Evolutionary conservation across 768 basidiomycete genomes (phyloP).

Genomic region (Boletus insuetus): DNA sequence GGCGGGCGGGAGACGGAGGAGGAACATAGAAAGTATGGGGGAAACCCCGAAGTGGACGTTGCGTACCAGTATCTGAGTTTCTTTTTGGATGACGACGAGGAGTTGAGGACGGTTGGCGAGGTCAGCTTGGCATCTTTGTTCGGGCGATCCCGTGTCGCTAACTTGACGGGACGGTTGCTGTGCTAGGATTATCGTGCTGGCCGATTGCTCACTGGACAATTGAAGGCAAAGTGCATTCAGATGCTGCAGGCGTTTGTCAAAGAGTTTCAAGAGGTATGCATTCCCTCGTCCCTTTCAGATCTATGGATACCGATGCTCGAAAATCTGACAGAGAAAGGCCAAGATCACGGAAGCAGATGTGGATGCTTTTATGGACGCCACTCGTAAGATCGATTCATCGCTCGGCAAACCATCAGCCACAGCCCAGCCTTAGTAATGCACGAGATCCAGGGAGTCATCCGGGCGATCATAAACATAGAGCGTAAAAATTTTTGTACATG

Average conservation of each 20-base stretch:
- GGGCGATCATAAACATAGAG: background rate
- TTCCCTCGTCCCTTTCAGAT: background rate
- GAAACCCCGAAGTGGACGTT: slow-evolving; percentile 93
- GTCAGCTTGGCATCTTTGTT: slow-evolving; percentile 35
- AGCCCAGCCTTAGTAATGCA: background rate
- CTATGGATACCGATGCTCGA: background rate
- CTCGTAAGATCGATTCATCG: slow-evolving; percentile 67
- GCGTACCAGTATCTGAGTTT: slow-evolving; percentile 93
- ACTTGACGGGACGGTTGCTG: background rate
- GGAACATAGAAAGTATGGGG: slow-evolving; percentile 84
- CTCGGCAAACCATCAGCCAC: slow-evolving; percentile 36
- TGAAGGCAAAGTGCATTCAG: slow-evolving; percentile 87
- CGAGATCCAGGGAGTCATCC: background rate
- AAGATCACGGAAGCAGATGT: slow-evolving; percentile 78
- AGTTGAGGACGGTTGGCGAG: slow-evolving; percentile 70
- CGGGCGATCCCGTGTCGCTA: background rate
- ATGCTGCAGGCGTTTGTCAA: slow-evolving; percentile 79
- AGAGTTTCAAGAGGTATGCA: slow-evolving; percentile 76
- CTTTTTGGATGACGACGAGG: slow-evolving; percentile 94
- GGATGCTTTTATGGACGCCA: slow-evolving; percentile 75
- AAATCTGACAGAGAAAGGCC: slow-evolving; percentile 59
- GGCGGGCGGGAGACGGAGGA: slow-evolving; percentile 96
- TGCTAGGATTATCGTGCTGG: slow-evolving; percentile 90
- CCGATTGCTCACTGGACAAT: slow-evolving; percentile 79
- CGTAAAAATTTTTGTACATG: background rate